These are phyloP conservation scores for Grigorovia jiainica DNA, from an alignment of 805 yeast species.

Conservation along the genomic window DNA sequence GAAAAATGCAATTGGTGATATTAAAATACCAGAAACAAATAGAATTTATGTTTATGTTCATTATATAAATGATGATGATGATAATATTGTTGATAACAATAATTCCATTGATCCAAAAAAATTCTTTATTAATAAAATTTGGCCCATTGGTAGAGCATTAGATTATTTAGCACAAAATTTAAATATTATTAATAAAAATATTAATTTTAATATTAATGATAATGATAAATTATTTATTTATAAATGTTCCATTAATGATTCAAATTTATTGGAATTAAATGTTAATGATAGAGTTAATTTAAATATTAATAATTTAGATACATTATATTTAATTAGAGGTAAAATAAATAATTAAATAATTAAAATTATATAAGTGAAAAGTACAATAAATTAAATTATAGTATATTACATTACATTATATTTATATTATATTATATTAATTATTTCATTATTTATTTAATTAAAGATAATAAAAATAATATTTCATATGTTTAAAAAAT, in stretches of 20 bases:
- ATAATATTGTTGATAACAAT: constrained; percentile 2
- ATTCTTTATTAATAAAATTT: constrained; percentile 21
- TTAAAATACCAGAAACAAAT: constrained; percentile 18
- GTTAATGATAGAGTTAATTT: constrained; percentile 13
- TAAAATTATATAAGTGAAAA: not conserved
- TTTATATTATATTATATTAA: not conserved
- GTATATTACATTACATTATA: not conserved
- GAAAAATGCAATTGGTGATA: constrained; percentile 22
- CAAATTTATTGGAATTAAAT: constrained; percentile 6
- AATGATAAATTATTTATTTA: constrained; percentile 22
- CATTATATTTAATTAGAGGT: constrained; percentile 23
- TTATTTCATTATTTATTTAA: not conserved
- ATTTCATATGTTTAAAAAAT: not conserved
- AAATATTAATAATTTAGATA: constrained; percentile 16
- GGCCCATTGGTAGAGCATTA: constrained; percentile 28
- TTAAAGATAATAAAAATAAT: not conserved
- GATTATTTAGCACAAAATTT: constrained; percentile 23
- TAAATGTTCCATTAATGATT: constrained; percentile 2
- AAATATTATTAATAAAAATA: constrained; percentile 17
- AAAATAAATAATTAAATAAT: constrained; percentile 3
- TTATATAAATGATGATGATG: constrained; percentile 11
- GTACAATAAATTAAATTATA: not conserved
- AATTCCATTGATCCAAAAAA: constrained; percentile 5
- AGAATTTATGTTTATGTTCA: constrained; percentile 21
- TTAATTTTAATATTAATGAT: constrained; percentile 7